Evolutionary conservation across 2,329 filamentous ascomycete genomes (phyloP).

Genomic region (Paraphoma sp.): DNA sequence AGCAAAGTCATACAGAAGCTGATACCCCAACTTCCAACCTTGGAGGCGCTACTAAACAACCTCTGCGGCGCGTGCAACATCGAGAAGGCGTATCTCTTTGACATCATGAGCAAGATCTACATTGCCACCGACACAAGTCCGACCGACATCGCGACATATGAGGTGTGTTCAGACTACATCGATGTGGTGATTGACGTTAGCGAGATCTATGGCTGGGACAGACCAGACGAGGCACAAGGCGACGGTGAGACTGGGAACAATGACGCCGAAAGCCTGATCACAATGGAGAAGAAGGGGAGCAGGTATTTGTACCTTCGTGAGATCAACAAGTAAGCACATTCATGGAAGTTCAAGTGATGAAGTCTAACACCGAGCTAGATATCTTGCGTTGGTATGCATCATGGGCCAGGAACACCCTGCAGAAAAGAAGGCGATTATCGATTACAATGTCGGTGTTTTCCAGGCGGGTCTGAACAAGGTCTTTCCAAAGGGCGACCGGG

Average conservation of each 20-base stretch:
- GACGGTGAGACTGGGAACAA: constrained; percentile 54
- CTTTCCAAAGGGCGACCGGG: constrained; percentile 61
- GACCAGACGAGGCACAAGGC: constrained; percentile 42
- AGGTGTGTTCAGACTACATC: constrained; percentile 98
- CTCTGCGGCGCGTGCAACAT: constrained; percentile 93
- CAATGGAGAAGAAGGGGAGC: constrained; percentile 64
- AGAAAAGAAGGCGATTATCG: constrained; percentile 82
- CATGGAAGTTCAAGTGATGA: no score
- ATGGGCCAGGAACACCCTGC: constrained; percentile 84
- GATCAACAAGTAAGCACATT: constrained; percentile 66
- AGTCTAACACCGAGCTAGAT: constrained; percentile 51
- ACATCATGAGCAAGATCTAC: constrained; percentile 97
- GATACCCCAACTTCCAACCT: constrained; percentile 88
- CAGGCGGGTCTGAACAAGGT: constrained; percentile 81
- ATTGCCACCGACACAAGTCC: constrained; percentile 94
- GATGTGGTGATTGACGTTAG: constrained; percentile 98
- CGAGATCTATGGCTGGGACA: constrained; percentile 86
- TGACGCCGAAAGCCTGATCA: constrained; percentile 68
- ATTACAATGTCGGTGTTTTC: constrained; percentile 85
- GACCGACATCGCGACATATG: constrained; percentile 93
- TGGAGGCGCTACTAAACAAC: constrained; percentile 93
- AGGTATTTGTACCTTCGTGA: constrained; percentile 69
- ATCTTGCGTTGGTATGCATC: constrained; percentile 81
- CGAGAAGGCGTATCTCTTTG: constrained; percentile 97
- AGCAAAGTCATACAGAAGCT: constrained; percentile 98